A percentile compares a stretch with the other conserved stretches of the same genome.
phyloP scores from a whole-genome alignment of 108 stramenopile genomes.

The Parmales sp. region DNA sequence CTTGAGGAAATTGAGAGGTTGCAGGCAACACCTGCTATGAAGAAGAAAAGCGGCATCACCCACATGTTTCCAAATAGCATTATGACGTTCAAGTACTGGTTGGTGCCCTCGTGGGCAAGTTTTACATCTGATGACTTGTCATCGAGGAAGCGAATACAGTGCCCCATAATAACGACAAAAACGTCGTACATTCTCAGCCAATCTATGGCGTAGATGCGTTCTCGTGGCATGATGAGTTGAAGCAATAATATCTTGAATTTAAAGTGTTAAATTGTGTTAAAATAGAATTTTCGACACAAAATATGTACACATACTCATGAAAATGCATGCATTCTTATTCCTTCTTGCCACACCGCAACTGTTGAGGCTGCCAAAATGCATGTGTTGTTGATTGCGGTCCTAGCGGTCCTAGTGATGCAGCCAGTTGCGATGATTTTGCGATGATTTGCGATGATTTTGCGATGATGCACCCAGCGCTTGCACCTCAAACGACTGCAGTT shows the following conservation, averaged over 20 bases:
- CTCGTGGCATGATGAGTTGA: no score
- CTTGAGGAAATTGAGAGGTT: background rate
- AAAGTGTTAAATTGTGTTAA: no score
- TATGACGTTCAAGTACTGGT: background rate
- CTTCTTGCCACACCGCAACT: no score
- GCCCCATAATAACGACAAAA: conserved; percentile 2
- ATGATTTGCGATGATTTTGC: no score
- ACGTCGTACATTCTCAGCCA: conserved; percentile 9
- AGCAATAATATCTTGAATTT: no score
- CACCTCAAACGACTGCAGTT: no score
- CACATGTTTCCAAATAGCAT: conserved; percentile 12
- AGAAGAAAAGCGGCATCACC: conserved; percentile 8
- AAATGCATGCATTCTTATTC: no score
- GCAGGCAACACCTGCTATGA: background rate
- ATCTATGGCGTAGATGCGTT: background rate
- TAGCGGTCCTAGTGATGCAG: background rate
- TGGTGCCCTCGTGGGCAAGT: background rate
- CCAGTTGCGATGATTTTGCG: no score
- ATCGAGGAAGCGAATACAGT: conserved; percentile 5
- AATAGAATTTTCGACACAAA: no score
- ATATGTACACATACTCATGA: no score
- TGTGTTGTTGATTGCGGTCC: background rate
- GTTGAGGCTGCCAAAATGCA: no score
- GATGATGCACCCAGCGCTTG: no score
- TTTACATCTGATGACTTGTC: background rate